Percentiles rank a stretch among this genome's conserved stretches.
These are phyloP conservation scores for Pichiaceae sp. DNA, from an alignment of 1,139 yeast genomes.

Conservation along the genomic window DNA sequence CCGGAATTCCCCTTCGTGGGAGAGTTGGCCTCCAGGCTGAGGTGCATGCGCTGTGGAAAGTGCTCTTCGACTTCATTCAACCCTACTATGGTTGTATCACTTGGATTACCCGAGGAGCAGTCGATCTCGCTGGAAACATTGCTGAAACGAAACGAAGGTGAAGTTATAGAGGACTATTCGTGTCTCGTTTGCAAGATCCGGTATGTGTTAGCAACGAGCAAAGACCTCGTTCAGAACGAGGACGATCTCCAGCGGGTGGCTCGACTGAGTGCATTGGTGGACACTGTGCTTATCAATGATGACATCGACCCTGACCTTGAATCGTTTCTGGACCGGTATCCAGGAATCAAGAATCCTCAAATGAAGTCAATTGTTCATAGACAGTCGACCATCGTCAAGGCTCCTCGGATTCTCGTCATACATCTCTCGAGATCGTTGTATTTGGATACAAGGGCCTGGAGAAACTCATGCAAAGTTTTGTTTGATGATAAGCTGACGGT, in stretches of 20 bases:
- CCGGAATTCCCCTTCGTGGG: constrained; percentile 77
- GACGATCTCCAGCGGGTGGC: constrained; percentile 4
- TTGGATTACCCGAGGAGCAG: constrained; percentile 60
- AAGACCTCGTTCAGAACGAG: constrained; percentile 1
- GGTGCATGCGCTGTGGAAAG: constrained; percentile 59
- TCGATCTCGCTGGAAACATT: constrained; percentile 44
- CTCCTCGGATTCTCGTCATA: constrained; percentile 65
- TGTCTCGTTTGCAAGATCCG: constrained; percentile 62
- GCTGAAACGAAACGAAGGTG: constrained; percentile 52
- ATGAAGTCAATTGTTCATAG: constrained; percentile 58
- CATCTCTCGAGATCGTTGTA: constrained; percentile 81
- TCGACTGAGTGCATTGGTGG: constrained; percentile 18
- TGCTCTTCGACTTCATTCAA: constrained; percentile 53
- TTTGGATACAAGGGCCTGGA: constrained; percentile 58
- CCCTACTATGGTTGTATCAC: constrained; percentile 64
- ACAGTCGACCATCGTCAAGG: constrained; percentile 48
- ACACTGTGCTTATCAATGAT: constrained; percentile 46
- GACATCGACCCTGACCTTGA: constrained; percentile 38
- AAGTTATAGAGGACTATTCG: constrained; percentile 72
- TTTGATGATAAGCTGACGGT: constrained; percentile 53
- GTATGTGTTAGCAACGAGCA: constrained; percentile 30
- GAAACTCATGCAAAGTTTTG: constrained; percentile 69
- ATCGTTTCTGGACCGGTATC: constrained; percentile 36
- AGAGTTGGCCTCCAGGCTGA: constrained; percentile 52
- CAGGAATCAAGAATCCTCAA: constrained; percentile 19